phyloP scores from a whole-genome alignment of 495 filamentous ascomycete species.

The Tricharina praecox region DNA sequence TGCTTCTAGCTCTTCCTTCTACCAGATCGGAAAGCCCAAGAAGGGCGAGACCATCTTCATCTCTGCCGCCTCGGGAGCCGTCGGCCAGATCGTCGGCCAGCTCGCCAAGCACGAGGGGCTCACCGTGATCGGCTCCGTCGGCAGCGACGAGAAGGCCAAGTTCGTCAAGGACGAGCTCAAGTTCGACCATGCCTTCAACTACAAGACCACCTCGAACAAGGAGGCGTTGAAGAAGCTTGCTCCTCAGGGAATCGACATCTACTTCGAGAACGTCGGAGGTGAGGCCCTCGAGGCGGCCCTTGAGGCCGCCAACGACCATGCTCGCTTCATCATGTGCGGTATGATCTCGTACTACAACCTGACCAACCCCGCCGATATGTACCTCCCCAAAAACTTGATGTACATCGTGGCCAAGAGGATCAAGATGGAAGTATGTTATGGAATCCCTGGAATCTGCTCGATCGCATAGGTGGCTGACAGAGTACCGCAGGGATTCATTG shows the following conservation, averaged over 20 bases:
- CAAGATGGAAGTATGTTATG: slow-evolving; percentile 25
- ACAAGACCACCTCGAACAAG: slow-evolving; percentile 49
- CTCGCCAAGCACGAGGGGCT: slow-evolving; percentile 77
- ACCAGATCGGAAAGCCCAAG: slow-evolving; percentile 70
- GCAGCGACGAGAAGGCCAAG: slow-evolving; percentile 37
- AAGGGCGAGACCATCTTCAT: slow-evolving; percentile 83
- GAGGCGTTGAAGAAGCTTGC: slow-evolving; percentile 59
- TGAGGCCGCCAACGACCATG: slow-evolving; percentile 47
- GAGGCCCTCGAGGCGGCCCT: slow-evolving; percentile 70
- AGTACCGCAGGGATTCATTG: slow-evolving; percentile 57
- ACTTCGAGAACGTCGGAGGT: slow-evolving; percentile 88
- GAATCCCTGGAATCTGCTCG: neutral
- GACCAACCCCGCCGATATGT: slow-evolving; percentile 35
- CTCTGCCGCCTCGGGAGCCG: slow-evolving; percentile 64
- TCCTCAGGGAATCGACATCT: slow-evolving; percentile 78
- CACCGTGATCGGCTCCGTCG: slow-evolving; percentile 52
- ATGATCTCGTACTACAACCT: slow-evolving; percentile 68
- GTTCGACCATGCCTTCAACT: slow-evolving; percentile 41
- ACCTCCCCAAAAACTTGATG: slow-evolving; percentile 53
- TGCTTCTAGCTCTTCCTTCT: slow-evolving; percentile 48
- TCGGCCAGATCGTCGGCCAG: slow-evolving; percentile 71
- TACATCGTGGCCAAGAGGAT: slow-evolving; percentile 33
- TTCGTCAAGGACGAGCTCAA: slow-evolving; percentile 35
- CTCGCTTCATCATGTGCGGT: slow-evolving; percentile 46
- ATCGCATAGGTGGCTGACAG: neutral